Base-by-base conservation (phyloP, 345 rosid species). In the Pistacia integerrima region DNA sequence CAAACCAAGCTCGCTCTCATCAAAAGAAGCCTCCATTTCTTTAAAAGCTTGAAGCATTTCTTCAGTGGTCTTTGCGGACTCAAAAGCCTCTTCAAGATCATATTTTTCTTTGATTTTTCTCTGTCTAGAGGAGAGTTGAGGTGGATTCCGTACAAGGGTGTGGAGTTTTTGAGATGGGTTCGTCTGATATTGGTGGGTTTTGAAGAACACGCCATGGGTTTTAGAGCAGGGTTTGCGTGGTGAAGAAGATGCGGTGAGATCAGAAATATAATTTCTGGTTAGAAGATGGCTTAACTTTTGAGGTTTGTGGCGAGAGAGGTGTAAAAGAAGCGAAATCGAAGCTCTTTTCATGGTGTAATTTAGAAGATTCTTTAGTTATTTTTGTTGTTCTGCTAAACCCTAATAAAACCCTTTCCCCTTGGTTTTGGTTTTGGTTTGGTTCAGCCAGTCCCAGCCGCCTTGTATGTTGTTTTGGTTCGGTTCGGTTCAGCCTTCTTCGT, bases 11-110 rank as follows among this genome's bases (percentile, higher is more conserved):
- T 89, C 98, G 72, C 82, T 82, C 69, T 87, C 97, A 22, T 90
- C 84, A 79, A 91, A 92, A 55, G 80, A 80, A 18, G 88, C 70
- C 84, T 93, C 99, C 98, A 93, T 96, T 61, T 80, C 77, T 78
- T 87, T 82, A 79, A 93, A 93, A 61, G 90, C 84, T 60, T 77
- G 78, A 36, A 93, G 84, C 97, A 92, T 92, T 72, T 92, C 93
- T 65, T 89, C 92, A n/a, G 89, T 58, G 14, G 93, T 92, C 57
- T 70, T 79, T 2, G 97, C 97, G 9, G 97, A 89, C 87, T 93
- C 98, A 77, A 96, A 93, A 62, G 90, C 89, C 69, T 91, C 97
- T 52, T 96, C 98, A 41, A 96, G 93, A 70, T 90, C 87, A 55
- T 84, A 78, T 64, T 83, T 96, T 77, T 87, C 91, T 41, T 83